Conservation (phyloP, 192 early-diverging fungal species). For the Entomortierella parvispora region DNA sequence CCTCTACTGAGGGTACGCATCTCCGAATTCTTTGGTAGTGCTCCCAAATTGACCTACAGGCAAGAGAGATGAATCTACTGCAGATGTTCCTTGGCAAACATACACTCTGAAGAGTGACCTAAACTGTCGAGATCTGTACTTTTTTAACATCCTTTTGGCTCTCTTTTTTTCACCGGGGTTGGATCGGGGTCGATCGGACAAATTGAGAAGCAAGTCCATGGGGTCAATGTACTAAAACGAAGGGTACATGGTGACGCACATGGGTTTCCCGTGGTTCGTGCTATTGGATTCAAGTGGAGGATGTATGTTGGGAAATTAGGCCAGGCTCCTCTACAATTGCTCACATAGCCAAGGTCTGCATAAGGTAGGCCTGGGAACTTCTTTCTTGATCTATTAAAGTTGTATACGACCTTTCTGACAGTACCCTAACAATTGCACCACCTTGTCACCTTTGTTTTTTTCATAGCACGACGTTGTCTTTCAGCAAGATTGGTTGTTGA, state of each 20-base stretch:
- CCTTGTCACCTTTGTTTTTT: neutral
- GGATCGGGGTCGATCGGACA: conserved; percentile 16
- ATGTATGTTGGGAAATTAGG: conserved; percentile 10
- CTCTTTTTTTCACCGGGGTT: no score
- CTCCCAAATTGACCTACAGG: no score
- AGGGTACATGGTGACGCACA: neutral
- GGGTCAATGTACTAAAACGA: conserved; percentile 4
- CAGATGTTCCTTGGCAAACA: no score
- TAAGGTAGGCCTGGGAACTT: conserved; percentile 4
- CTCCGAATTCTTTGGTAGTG: no score
- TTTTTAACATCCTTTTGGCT: no score
- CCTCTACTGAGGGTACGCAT: no score
- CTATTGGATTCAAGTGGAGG: neutral
- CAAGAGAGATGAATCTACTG: no score
- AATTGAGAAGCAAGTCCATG: conserved; percentile 5
- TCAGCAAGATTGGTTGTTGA: conserved; percentile 3
- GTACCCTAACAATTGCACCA: neutral
- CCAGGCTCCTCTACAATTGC: conserved; percentile 1
- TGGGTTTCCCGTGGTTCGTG: neutral
- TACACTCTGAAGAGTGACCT: no score
- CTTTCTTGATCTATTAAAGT: conserved; percentile 4
- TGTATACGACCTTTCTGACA: conserved; percentile 2
- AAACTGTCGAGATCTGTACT: no score
- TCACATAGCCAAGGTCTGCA: conserved; percentile 10
- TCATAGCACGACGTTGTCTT: conserved; percentile 4